These are phyloP conservation scores for Circinella minor DNA, from an alignment of 371 early-diverging fungal genomes.

Conservation along the genomic window DNA sequence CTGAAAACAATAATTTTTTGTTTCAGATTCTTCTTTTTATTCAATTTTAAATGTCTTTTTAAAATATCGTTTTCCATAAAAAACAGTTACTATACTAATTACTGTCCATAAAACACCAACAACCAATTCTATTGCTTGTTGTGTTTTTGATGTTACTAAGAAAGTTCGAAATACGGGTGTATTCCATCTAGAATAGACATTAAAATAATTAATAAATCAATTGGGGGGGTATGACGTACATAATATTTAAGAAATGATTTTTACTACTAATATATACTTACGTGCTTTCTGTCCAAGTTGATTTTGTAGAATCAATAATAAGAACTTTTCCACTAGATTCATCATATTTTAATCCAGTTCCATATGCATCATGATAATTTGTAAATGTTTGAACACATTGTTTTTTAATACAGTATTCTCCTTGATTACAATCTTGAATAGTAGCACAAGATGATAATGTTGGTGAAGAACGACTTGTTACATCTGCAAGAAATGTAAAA, in stretches of 20 bases:
- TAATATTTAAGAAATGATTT: no score
- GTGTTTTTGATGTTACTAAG: conserved; percentile 50
- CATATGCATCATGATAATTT: conserved; percentile 74
- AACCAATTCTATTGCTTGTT: conserved; percentile 66
- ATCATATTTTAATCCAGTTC: conserved; percentile 70
- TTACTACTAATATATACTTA: conserved; percentile 19
- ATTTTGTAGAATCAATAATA: conserved; percentile 67
- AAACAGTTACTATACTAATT: conserved; percentile 35
- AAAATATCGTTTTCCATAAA: conserved; percentile 41
- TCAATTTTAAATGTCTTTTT: conserved; percentile 51
- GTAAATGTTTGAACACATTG: conserved; percentile 61
- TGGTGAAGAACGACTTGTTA: conserved; percentile 40
- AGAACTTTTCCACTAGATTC: conserved; percentile 44
- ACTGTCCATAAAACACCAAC: conserved; percentile 60
- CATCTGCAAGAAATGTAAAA: conserved; percentile 58
- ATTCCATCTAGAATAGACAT: conserved; percentile 48
- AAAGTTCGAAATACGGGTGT: conserved; percentile 62
- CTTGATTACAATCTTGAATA: conserved; percentile 39
- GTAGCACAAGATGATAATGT: conserved; percentile 28
- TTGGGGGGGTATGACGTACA: no score
- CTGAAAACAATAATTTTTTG: no score
- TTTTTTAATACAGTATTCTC: conserved; percentile 57
- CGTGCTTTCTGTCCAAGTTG: conserved; percentile 76
- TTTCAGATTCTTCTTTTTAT: not conserved
- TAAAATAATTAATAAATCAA: no score